Conservation (phyloP, 169 alveolate species). For the Plasmodium gaboni region DNA sequence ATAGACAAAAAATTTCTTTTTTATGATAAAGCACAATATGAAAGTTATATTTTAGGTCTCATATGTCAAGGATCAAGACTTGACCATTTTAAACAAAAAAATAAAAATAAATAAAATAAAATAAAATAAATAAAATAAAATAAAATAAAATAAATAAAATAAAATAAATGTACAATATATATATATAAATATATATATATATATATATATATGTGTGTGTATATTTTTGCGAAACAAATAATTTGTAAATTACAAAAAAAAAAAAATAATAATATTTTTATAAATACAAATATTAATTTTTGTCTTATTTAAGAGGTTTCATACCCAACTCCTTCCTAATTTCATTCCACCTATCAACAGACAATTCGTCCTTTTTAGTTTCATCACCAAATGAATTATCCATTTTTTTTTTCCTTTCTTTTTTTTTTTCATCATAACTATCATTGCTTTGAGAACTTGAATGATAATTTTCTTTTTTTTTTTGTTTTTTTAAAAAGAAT, state of each 20-base stretch:
- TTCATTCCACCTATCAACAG: constrained; percentile 86
- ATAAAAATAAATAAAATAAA: not conserved
- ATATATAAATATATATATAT: constrained; percentile 5
- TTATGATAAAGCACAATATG: constrained; percentile 31
- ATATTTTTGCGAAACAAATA: not conserved
- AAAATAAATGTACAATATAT: not conserved
- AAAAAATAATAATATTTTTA: constrained; percentile 7
- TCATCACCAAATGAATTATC: constrained; percentile 17
- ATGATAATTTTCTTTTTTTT: constrained; percentile 1
- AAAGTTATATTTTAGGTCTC: constrained; percentile 25
- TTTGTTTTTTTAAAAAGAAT: too few relatives aligned
- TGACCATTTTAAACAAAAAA: constrained; percentile 7
- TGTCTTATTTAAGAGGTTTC: constrained; percentile 83
- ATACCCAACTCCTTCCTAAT: constrained; percentile 84
- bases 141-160: constrained; percentile 1
- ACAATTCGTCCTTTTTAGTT: constrained; percentile 75
- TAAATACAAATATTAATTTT: not conserved
- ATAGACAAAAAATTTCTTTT: constrained; percentile 27
- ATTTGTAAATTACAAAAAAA: too few relatives aligned
- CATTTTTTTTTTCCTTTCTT: constrained; percentile 2
- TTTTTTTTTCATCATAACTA: constrained; percentile 12
- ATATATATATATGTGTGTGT: constrained; percentile 4
- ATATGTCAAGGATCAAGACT: constrained; percentile 28
- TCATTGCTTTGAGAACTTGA: constrained; percentile 8
- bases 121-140: too few relatives aligned